Base-by-base conservation (phyloP, 2,329 filamentous ascomycete genomes). In the Claviceps spartinae region DNA sequence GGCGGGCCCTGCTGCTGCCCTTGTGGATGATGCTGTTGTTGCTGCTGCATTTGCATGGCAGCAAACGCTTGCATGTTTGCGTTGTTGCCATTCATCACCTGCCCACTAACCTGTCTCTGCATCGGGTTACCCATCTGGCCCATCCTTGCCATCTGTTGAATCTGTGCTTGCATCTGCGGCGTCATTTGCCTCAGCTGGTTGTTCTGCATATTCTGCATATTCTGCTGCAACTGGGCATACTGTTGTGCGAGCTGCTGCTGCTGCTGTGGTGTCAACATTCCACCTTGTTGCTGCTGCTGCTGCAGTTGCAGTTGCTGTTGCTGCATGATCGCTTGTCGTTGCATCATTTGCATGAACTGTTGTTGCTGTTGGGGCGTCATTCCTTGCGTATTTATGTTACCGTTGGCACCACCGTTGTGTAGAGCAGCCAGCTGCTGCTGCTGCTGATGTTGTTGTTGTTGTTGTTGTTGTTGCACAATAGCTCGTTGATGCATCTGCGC, bases 401-500 rank as follows among this genome's bases (percentile, higher is more conserved):
- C 59, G 42, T 65, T 65, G 52, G 66, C 63, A 51, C 61, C 62
- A 51, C 62, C 67, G 50, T 63, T 70, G 50, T 71, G 69, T 61
- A 69, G 64, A 18, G 63, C 65, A 41, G 67, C 64, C 59, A 68
- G 65, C 56, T 74, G 72, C 46, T 73, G 65, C 56, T 74, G 72
- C 45, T 73, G 72, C 50, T 73, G 64, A 4, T 74, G 72, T 56
- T 74, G 72, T 44, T 73, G 72, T 49, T 73, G 64, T 50, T 75
- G 34, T 40, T 68, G 68, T 52, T 72, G 69, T 51, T 73, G 64
- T 50, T 75, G 73, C 36, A 70, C 65, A 49, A 73, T 62, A 4
- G 65, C 68, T 26, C 74, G 69, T 52, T 72, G 71, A 53, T 79
- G 75, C 40, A 79, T 65, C 51, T 77, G 75, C 2, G 71, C 68